phyloP scores from a whole-genome alignment of 768 basidiomycete genomes.

The Calvatia gigantea region DNA sequence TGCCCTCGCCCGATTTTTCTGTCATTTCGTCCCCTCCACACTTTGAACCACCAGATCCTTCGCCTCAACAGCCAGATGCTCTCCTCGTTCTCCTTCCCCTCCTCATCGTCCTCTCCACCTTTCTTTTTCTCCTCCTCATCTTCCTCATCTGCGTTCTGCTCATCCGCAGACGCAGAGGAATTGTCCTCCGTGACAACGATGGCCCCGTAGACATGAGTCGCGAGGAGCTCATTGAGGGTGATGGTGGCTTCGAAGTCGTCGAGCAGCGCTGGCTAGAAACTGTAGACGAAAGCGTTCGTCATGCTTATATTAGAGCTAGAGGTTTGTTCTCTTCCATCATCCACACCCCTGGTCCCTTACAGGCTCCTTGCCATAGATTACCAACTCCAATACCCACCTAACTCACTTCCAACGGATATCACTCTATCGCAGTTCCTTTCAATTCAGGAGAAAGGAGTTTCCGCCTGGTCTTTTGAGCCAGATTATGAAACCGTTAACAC shows the following conservation, averaged over 20 bases:
- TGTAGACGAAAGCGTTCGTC: slow-evolving; percentile 59
- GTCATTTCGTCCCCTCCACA: background rate
- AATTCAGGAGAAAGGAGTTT: slow-evolving; percentile 99
- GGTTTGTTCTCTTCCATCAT: slow-evolving; percentile 44
- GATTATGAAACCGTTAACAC: slow-evolving; percentile 95
- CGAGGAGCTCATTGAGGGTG: slow-evolving; percentile 85
- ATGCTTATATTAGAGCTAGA: slow-evolving; percentile 82
- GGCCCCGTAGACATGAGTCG: slow-evolving; percentile 93
- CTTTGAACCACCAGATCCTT: slow-evolving; percentile 24
- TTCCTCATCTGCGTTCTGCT: slow-evolving; percentile 90
- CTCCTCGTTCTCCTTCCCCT: slow-evolving; percentile 89
- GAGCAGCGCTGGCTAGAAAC: slow-evolving; percentile 93
- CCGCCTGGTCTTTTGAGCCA: slow-evolving; percentile 99
- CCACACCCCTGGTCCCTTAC: slow-evolving; percentile 9
- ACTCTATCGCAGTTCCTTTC: slow-evolving; percentile 97
- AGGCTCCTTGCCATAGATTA: slow-evolving; percentile 47
- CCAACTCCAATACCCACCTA: slow-evolving; percentile 87
- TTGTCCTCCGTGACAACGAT: slow-evolving; percentile 78
- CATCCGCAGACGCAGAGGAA: slow-evolving; percentile 72
- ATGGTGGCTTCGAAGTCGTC: slow-evolving; percentile 90
- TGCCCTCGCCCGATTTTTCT: background rate
- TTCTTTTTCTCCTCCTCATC: slow-evolving; percentile 87
- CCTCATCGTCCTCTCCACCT: slow-evolving; percentile 88
- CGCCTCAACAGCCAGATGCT: slow-evolving; percentile 48
- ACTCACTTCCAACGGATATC: slow-evolving; percentile 97